These are phyloP conservation scores for Cicer judaicum DNA, from an alignment of 306 rosid genomes.

Conservation along the genomic window DNA sequence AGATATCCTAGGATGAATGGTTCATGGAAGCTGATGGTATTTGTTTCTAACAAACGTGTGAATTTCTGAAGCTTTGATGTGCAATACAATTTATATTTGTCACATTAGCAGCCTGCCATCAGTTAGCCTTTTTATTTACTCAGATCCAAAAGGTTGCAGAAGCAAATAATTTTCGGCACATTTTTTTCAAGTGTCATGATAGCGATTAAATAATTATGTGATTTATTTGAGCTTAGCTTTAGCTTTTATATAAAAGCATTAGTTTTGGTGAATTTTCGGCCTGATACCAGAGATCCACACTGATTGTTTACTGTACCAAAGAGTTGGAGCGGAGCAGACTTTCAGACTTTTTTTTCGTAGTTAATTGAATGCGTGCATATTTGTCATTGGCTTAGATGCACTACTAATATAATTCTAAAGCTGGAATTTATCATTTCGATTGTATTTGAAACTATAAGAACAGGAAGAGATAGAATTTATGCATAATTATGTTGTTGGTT, in stretches of 20 bases:
- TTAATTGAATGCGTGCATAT: not conserved
- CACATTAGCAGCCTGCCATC: slow-evolving; percentile 40
- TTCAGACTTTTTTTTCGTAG: not conserved
- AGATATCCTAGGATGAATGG: slow-evolving; percentile 46
- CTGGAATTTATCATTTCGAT: too few relatives aligned
- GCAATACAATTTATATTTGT: slow-evolving; percentile 25
- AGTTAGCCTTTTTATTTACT: slow-evolving; percentile 32
- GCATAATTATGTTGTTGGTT: too few relatives aligned
- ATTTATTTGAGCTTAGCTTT: slow-evolving; percentile 13
- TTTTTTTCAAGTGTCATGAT: slow-evolving; percentile 19
- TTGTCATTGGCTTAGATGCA: not conserved
- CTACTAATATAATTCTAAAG: not conserved
- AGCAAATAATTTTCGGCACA: slow-evolving; percentile 32
- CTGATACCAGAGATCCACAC: slow-evolving; percentile 4
- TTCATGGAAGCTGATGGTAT: slow-evolving; percentile 31
- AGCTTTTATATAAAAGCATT: slow-evolving; percentile 22
- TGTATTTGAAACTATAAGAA: too few relatives aligned
- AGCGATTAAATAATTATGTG: slow-evolving; percentile 24
- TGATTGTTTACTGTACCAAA: slow-evolving; percentile 19
- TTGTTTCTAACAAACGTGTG: slow-evolving; percentile 27
- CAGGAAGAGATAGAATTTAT: too few relatives aligned
- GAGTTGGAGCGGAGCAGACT: slow-evolving; percentile 23
- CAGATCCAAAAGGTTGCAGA: slow-evolving; percentile 38
- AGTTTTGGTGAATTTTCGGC: slow-evolving; percentile 8
- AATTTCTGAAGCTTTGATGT: slow-evolving; percentile 4